Percentiles rank a stretch among this genome's conserved stretches.
Conservation (phyloP, 2,329 filamentous ascomycete species). For the Diaporthe batatas region DNA sequence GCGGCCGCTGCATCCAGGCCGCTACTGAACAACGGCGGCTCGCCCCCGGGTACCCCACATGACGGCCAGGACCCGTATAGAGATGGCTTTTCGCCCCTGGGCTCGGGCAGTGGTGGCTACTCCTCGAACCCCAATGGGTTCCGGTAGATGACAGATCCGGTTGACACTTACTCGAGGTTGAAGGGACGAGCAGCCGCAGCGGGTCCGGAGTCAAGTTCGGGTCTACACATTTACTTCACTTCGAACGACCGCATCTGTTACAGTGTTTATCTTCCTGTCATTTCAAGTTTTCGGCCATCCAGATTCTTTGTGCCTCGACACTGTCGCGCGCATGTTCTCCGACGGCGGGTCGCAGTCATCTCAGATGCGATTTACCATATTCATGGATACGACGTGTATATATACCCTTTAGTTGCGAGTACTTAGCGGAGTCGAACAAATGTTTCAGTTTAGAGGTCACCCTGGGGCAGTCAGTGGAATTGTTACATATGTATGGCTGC, state of each 20-base stretch:
- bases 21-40: slow-evolving; percentile 33
- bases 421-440: slow-evolving; percentile 11
- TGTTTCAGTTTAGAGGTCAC: neutral
- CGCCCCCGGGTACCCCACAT: slow-evolving; percentile 39
- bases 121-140: slow-evolving; percentile 24
- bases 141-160: slow-evolving; percentile 12
- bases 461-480: too few species aligned
- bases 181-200: neutral
- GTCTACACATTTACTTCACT: slow-evolving; percentile 20
- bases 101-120: slow-evolving; percentile 14
- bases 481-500: too few species aligned
- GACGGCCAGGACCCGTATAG: slow-evolving; percentile 35
- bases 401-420: slow-evolving; percentile 35
- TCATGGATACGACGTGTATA: slow-evolving; percentile 31
- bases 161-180: neutral
- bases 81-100: slow-evolving; percentile 41
- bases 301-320: neutral
- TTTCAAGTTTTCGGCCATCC: slow-evolving; percentile 1
- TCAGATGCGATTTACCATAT: slow-evolving; percentile 20
- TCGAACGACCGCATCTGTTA: slow-evolving; percentile 5
- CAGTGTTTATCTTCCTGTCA: neutral
- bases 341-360: slow-evolving; percentile 17
- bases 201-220: slow-evolving; percentile 20
- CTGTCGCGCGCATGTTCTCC: slow-evolving; percentile 20
- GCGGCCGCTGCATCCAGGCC: slow-evolving; percentile 32